Conservation (phyloP, 2,329 filamentous ascomycete genomes). For the Paraphoma chrysanthemicola region DNA sequence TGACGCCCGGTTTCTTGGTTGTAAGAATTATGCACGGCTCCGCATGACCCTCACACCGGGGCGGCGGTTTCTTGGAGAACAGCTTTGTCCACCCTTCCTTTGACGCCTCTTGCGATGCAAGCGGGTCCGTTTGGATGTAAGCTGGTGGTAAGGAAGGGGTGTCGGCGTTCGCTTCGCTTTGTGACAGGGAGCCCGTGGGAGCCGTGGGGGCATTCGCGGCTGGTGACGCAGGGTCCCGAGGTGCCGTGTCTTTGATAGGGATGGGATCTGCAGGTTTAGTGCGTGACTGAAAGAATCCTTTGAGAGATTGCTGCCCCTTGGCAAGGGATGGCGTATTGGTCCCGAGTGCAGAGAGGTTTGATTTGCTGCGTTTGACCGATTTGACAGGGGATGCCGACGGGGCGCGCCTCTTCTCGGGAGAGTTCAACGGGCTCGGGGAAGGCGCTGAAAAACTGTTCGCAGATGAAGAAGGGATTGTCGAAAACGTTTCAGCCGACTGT, state of each 20-base stretch:
- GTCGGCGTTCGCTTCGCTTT: conserved; percentile 3
- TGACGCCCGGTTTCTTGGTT: conserved; percentile 89
- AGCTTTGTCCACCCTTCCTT: conserved; percentile 89
- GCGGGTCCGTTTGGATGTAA: conserved; percentile 27
- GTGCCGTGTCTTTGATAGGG: conserved; percentile 4
- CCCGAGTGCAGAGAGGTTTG: conserved; percentile 29
- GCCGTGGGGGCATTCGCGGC: conserved; percentile 3
- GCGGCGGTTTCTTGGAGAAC: conserved; percentile 75
- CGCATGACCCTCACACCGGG: conserved; percentile 80
- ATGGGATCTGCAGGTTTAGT: conserved; percentile 15
- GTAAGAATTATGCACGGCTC: conserved; percentile 84
- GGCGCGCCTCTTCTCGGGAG: conserved; percentile 39
- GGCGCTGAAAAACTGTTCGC: conserved; percentile 5
- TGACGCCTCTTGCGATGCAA: conserved; percentile 62
- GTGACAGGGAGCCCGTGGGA: conserved; percentile 4
- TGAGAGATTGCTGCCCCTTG: conserved; percentile 69
- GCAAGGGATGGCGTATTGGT: conserved; percentile 29
- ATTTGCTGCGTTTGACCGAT: conserved; percentile 60
- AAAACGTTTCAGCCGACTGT: conserved; percentile 3
- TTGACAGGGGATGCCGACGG: conserved; percentile 28
- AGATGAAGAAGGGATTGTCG: conserved; percentile 7
- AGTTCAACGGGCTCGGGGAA: conserved; percentile 23
- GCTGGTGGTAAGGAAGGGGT: conserved; percentile 7
- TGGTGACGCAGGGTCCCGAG: conserved; percentile 5
- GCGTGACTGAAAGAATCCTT: conserved; percentile 73